Percentiles rank a stretch among this genome's conserved stretches.
phyloP scores from a whole-genome alignment of 352 stramenopile species.

The Halophytophthora batemanensis region DNA sequence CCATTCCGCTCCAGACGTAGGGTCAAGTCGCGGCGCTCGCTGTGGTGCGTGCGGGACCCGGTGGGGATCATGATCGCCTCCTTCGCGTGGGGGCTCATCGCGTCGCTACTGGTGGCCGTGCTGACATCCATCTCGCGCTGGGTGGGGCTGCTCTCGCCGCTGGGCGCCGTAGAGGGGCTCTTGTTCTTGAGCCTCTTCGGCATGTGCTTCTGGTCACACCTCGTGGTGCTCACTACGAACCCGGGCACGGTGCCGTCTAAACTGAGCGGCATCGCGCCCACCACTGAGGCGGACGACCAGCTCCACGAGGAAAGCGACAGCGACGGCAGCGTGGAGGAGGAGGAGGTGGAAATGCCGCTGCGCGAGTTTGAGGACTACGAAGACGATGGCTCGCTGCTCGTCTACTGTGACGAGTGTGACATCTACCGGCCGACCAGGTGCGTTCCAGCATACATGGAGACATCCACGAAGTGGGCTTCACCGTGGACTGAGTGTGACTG shows the following conservation, averaged over 20 bases:
- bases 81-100: constrained; percentile 58
- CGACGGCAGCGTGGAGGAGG: constrained; percentile 32
- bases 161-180: constrained; percentile 36
- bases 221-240: constrained; percentile 72
- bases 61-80: constrained; percentile 56
- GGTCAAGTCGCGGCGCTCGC: background rate
- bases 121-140: constrained; percentile 52
- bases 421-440: constrained; percentile 74
- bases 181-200: constrained; percentile 53
- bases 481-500: background rate
- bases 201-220: constrained; percentile 75
- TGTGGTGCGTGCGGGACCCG: constrained; percentile 67
- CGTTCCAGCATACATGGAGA: background rate
- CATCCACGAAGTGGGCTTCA: background rate
- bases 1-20: too few species aligned
- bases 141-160: constrained; percentile 50
- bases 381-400: constrained; percentile 69
- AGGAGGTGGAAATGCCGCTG: constrained; percentile 63
- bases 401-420: constrained; percentile 82
- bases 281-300: background rate
- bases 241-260: constrained; percentile 62
- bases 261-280: constrained; percentile 20
- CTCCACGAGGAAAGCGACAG: constrained; percentile 2
- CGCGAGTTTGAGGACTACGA: constrained; percentile 62
- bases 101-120: constrained; percentile 36